Percentiles rank a stretch among this genome's conserved stretches.
phyloP scores from a whole-genome alignment of 2,329 filamentous ascomycete genomes.

The Alternaria incomplexa region DNA sequence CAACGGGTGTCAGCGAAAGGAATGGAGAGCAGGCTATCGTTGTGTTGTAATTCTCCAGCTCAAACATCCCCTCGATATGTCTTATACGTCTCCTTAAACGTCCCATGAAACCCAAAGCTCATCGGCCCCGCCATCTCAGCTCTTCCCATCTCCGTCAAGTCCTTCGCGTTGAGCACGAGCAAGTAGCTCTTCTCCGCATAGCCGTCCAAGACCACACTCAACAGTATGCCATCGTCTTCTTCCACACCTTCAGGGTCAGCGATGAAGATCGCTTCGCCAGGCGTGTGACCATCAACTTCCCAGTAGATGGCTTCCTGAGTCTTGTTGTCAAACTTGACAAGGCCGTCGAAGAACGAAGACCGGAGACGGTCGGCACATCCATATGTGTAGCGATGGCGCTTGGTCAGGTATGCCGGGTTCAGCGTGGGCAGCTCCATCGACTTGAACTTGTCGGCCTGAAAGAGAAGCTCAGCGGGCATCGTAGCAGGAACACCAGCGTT shows the following conservation, averaged over 20 bases:
- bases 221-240: constrained; percentile 69
- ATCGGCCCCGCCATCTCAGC: constrained; percentile 68
- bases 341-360: constrained; percentile 66
- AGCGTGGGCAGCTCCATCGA: constrained; percentile 68
- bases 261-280: constrained; percentile 74
- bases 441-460: constrained; percentile 52
- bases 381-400: constrained; percentile 67
- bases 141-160: constrained; percentile 68
- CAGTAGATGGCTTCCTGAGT: constrained; percentile 63
- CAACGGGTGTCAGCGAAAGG: too few relatives aligned
- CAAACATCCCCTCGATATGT: constrained; percentile 18
- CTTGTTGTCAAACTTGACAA: constrained; percentile 69
- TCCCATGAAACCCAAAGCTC: constrained; percentile 70
- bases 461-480: constrained; percentile 14
- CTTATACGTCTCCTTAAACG: constrained; percentile 47
- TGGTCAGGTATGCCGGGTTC: constrained; percentile 62
- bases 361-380: constrained; percentile 62
- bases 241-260: constrained; percentile 55
- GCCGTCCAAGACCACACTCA: constrained; percentile 70
- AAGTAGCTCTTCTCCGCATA: constrained; percentile 66
- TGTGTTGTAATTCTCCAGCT: too few relatives aligned
- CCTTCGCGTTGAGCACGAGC: constrained; percentile 67
- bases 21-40: too few relatives aligned
- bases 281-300: constrained; percentile 66
- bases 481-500: constrained; percentile 39